Conservation (phyloP, 768 basidiomycete species). For the Saitozyma podzolica region DNA sequence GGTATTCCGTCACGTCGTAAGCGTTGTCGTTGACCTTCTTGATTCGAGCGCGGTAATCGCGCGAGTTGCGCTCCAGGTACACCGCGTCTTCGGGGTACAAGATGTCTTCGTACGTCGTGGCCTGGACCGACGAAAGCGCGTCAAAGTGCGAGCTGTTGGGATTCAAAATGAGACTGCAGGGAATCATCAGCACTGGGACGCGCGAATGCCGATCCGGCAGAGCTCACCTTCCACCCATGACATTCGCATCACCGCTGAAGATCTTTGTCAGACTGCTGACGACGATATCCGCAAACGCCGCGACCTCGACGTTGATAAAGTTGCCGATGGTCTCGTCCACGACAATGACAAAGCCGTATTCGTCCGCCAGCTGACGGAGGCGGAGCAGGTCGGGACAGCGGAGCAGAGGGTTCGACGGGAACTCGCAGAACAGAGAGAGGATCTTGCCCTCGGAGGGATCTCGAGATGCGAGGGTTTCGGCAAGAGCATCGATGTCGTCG, state of each 20-base stretch:
- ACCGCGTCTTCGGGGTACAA: conserved; percentile 91
- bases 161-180: conserved; percentile 76
- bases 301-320: conserved; percentile 86
- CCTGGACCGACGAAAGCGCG: conserved; percentile 64
- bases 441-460: conserved; percentile 61
- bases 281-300: conserved; percentile 82
- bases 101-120: conserved; percentile 69
- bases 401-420: conserved; percentile 92
- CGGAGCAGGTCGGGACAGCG: conserved; percentile 76
- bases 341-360: conserved; percentile 81
- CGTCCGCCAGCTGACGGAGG: conserved; percentile 76
- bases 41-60: conserved; percentile 79
- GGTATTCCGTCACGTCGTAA: conserved; percentile 75
- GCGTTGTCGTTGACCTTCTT: conserved; percentile 76
- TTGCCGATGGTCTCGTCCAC: conserved; percentile 95
- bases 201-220: not conserved
- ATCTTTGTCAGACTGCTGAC: conserved; percentile 91
- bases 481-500: conserved; percentile 71
- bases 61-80: conserved; percentile 97
- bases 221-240: conserved; percentile 93
- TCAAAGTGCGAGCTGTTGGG: conserved; percentile 71
- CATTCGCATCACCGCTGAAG: conserved; percentile 90
- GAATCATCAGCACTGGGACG: not conserved
- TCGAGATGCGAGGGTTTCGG: conserved; percentile 58
- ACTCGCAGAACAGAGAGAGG: conserved; percentile 83